Percentiles rank a stretch among this genome's conserved stretches.
These are phyloP conservation scores for Curvularia verruculosa DNA, from an alignment of 2,329 filamentous ascomycete genomes.

Conservation along the genomic window DNA sequence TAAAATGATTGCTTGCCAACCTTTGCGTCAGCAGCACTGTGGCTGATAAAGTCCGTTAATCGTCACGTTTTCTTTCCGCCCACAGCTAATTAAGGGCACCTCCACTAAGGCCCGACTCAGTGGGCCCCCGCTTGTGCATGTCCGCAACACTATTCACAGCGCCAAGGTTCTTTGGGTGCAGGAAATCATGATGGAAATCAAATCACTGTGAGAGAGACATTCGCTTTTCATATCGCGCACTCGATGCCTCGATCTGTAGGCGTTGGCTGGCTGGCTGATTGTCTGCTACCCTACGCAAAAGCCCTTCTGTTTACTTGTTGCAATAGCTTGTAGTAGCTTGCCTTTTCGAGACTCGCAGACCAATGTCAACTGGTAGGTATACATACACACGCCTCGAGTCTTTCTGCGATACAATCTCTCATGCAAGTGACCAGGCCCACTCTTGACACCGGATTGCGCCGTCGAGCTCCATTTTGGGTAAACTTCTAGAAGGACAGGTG, in stretches of 20 bases:
- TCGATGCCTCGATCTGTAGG: too few species aligned
- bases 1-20: constrained; percentile 5
- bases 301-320: neutral
- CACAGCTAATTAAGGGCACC: constrained; percentile 31
- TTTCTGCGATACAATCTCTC: neutral
- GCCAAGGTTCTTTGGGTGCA: constrained; percentile 4
- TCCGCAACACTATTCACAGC: neutral
- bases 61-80: constrained; percentile 20
- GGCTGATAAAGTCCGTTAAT: constrained; percentile 31
- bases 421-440: neutral
- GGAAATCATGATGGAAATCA: constrained; percentile 14
- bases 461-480: constrained; percentile 23
- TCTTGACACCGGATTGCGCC: constrained; percentile 6
- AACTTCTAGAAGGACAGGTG: constrained; percentile 31
- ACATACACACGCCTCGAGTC: neutral
- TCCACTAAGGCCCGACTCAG: neutral
- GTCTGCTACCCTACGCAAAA: too few species aligned
- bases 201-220: neutral
- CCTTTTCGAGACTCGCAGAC: neutral
- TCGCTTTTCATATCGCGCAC: neutral
- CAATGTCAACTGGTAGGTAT: neutral
- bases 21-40: constrained; percentile 38
- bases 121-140: constrained; percentile 2
- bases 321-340: neutral
- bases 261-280: neutral